Conservation (phyloP, 2,329 filamentous ascomycete species). For the Zasmidium citrigriseum region DNA sequence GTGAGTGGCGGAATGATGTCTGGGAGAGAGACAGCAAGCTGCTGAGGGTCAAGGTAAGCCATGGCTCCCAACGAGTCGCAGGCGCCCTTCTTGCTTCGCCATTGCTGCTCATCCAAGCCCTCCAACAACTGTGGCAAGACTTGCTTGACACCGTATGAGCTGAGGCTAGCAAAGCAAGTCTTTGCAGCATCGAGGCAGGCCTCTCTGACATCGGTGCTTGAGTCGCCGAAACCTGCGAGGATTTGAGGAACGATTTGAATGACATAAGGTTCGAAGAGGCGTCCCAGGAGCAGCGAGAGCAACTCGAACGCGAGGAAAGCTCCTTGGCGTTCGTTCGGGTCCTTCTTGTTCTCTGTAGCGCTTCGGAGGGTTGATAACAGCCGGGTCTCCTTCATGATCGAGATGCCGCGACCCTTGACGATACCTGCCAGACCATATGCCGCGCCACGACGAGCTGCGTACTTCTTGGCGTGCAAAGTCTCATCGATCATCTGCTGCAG, state of each 20-base stretch:
- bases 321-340: conserved; percentile 82
- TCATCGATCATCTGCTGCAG: conserved; percentile 78
- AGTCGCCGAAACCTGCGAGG: conserved; percentile 84
- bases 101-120: conserved; percentile 91
- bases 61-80: conserved; percentile 96
- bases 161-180: conserved; percentile 88
- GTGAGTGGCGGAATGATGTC: conserved; percentile 97
- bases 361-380: conserved; percentile 79
- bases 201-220: conserved; percentile 84
- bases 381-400: conserved; percentile 77
- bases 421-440: conserved; percentile 93
- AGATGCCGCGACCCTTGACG: conserved; percentile 83
- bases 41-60: conserved; percentile 96
- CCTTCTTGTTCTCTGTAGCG: conserved; percentile 94
- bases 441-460: conserved; percentile 87
- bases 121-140: conserved; percentile 89
- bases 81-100: conserved; percentile 97
- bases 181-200: conserved; percentile 92
- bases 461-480: conserved; percentile 84
- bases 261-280: conserved; percentile 92
- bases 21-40: conserved; percentile 86
- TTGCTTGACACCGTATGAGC: conserved; percentile 93
- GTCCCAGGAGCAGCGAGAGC: conserved; percentile 79
- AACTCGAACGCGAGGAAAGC: conserved; percentile 89
- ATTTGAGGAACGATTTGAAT: conserved; percentile 93